Percentiles rank a stretch among this genome's conserved stretches.
Conservation (phyloP, 306 rosid genomes). For the Gillenia trifoliata region DNA sequence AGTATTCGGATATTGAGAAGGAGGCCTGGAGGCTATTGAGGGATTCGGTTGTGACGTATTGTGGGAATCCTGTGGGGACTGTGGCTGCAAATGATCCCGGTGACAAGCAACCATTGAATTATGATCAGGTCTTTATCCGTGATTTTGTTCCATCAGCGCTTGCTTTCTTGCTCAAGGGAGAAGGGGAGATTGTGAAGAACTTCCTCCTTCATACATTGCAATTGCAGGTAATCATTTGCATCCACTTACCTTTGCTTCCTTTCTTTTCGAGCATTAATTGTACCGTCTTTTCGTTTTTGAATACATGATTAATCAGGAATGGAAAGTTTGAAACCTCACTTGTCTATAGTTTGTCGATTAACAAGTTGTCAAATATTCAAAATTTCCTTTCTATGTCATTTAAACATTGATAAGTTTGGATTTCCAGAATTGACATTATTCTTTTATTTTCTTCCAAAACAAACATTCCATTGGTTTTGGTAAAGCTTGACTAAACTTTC, state of each 20-base stretch:
- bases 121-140: slow-evolving; percentile 89
- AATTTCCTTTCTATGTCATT: neutral
- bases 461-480: neutral
- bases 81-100: slow-evolving; percentile 74
- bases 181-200: slow-evolving; percentile 75
- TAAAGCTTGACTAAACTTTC: neutral
- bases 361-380: neutral
- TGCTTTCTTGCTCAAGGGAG: slow-evolving; percentile 91
- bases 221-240: slow-evolving; percentile 60
- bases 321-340: neutral
- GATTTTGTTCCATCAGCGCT: slow-evolving; percentile 89
- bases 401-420: neutral
- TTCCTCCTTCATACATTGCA: slow-evolving; percentile 91
- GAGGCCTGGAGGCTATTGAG: slow-evolving; percentile 78
- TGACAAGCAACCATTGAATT: slow-evolving; percentile 56
- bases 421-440: neutral
- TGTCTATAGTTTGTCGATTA: neutral
- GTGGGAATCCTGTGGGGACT: slow-evolving; percentile 83
- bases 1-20: slow-evolving; percentile 54
- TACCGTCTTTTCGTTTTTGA: neutral
- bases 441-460: neutral
- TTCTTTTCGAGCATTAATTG: neutral
- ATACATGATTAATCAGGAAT: neutral
- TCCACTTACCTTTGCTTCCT: neutral
- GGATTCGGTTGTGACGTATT: slow-evolving; percentile 68